Evolutionary conservation across 2,329 filamentous ascomycete genomes (phyloP), one percentile per base, ranked within the genome.

Genomic region (Didymella pomorum): DNA sequence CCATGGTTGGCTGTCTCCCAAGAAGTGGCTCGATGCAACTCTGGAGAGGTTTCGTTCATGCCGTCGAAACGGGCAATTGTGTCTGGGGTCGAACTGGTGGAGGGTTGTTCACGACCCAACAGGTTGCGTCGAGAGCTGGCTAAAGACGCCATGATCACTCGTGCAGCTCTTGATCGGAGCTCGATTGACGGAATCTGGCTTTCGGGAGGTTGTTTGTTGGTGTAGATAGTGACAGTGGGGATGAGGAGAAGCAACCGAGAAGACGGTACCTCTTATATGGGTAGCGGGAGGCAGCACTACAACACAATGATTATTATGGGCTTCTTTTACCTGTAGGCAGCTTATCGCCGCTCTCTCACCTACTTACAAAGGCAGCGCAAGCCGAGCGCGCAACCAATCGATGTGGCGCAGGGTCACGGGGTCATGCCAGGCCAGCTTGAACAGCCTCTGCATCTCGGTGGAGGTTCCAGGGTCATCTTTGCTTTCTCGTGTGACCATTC

Each of bases 291-390:
- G 20, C 1, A 42, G 21, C 11, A 10, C 14, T 39, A 21, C 18
- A 11, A 21, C 18, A n/a, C 14, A 6, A 16, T 5, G 5, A 35
- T n/a, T 39, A 10, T 23, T 41, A n/a, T 37, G 33, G 16, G 33
- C 20, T 23, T 41, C 37, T 41, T 58, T 58, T 49, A 58, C 55
- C 37, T 47, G 11, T 41, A 49, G 55, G 55, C 44, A 4, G 33
- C 49, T 29, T 23, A 41, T 20, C 10, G 26, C 49, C 25, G 28
- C 55, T 58, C 55, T 52, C 43, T 58, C 49, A 58, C 55, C 35
- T 42, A 35, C 35, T 23, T 29, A 11, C 23, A 16, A 16, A 31
- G n/a, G 35, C 20, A 14, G 37, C 37, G 26, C 26, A 26, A 33
- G 31, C 26, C 8, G 20, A n/a, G 4, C 23, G 9, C 28, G 42